Percentiles rank a stretch among this genome's conserved stretches.
Evolutionary conservation across 1,139 yeast species (phyloP).

Genomic region (Wickerhamiella pararugosa): DNA sequence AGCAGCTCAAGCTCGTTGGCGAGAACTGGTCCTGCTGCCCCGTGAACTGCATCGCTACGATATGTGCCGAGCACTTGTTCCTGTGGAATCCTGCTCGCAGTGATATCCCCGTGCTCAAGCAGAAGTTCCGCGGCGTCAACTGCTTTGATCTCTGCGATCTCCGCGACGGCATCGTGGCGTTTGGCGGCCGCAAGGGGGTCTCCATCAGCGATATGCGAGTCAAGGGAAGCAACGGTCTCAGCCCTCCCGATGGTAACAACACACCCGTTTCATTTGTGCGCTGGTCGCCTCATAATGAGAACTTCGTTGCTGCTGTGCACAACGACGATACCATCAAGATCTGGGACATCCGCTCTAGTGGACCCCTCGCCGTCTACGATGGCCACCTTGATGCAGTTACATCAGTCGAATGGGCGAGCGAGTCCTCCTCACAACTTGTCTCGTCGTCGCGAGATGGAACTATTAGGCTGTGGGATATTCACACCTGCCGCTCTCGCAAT

Average conservation of each 20-base stretch:
- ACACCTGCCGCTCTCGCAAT: slow-evolving; percentile 16
- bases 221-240: slow-evolving; percentile 26
- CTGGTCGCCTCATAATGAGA: slow-evolving; percentile 51
- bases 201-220: slow-evolving; percentile 53
- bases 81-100: slow-evolving; percentile 56
- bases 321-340: slow-evolving; percentile 43
- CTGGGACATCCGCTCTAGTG: slow-evolving; percentile 60
- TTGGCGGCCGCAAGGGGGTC: slow-evolving; percentile 58
- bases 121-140: slow-evolving; percentile 34
- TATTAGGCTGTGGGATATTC: slow-evolving; percentile 57
- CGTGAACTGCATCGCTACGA: slow-evolving; percentile 35
- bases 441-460: slow-evolving; percentile 60
- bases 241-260: slow-evolving; percentile 29
- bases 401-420: slow-evolving; percentile 44
- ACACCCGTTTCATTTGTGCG: slow-evolving; percentile 32
- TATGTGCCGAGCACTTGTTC: slow-evolving; percentile 50
- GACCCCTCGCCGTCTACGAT: slow-evolving; percentile 36
- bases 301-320: slow-evolving; percentile 53
- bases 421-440: slow-evolving; percentile 36
- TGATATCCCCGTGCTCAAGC: slow-evolving; percentile 38
- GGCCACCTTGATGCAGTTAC: slow-evolving; percentile 46
- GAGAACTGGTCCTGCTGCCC: slow-evolving; percentile 30
- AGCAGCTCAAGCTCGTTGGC: slow-evolving; percentile 27
- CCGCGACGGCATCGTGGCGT: slow-evolving; percentile 39
- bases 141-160: slow-evolving; percentile 38